phyloP scores from a whole-genome alignment of 2,329 filamentous ascomycete genomes.

The Monilinia polystroma region DNA sequence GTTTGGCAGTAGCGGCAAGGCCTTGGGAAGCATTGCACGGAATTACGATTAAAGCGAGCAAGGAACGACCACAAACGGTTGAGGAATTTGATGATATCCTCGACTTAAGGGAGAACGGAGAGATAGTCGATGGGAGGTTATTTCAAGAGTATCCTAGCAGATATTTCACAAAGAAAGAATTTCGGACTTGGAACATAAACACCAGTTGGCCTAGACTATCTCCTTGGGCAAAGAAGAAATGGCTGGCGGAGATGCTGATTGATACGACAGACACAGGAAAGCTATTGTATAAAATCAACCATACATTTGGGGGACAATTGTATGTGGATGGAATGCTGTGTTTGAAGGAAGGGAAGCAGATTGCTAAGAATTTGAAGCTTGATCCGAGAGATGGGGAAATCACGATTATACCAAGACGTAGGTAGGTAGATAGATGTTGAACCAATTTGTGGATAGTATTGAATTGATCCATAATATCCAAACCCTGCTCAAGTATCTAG shows the following conservation, averaged over 20 bases:
- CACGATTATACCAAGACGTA: slow-evolving; percentile 28
- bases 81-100: slow-evolving; percentile 36
- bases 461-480: not conserved
- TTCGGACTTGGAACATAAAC: slow-evolving; percentile 25
- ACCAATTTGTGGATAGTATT: not conserved
- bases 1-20: slow-evolving; percentile 8
- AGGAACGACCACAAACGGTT: slow-evolving; percentile 33
- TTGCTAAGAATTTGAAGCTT: slow-evolving; percentile 24
- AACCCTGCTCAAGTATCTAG: not conserved
- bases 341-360: slow-evolving; percentile 28
- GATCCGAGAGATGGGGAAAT: slow-evolving; percentile 37
- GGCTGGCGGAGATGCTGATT: slow-evolving; percentile 37
- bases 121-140: slow-evolving; percentile 35
- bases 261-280: slow-evolving; percentile 33
- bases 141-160: slow-evolving; percentile 26
- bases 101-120: slow-evolving; percentile 31
- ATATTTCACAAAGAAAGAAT: not conserved
- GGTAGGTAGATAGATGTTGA: not conserved
- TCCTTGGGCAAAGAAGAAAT: slow-evolving; percentile 38
- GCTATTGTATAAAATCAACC: slow-evolving; percentile 31
- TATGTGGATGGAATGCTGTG: slow-evolving; percentile 33
- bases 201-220: slow-evolving; percentile 38
- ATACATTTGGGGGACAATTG: slow-evolving; percentile 32
- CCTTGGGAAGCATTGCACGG: slow-evolving; percentile 1
- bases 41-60: slow-evolving; percentile 33